Conservation (phyloP, 345 rosid species). For the Linum usitatissimum region DNA sequence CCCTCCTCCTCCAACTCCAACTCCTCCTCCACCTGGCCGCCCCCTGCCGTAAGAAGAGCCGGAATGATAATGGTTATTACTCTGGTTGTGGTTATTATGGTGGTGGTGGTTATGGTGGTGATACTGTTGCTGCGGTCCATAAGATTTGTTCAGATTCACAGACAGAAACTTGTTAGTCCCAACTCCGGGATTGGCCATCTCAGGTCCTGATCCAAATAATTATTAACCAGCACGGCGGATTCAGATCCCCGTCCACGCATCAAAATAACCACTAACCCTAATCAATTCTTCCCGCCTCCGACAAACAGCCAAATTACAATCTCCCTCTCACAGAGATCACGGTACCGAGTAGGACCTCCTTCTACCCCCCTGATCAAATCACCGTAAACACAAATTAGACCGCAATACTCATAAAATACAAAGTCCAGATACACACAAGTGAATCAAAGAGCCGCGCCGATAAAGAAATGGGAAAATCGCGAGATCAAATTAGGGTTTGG, state of each 20-base stretch:
- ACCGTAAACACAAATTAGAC: background rate
- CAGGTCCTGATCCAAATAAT: slow-evolving; percentile 30
- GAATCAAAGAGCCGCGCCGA: background rate
- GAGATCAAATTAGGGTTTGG: background rate
- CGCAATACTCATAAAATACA: background rate
- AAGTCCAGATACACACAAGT: background rate
- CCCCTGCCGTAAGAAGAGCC: slow-evolving; percentile 29
- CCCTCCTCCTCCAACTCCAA: slow-evolving; percentile 56
- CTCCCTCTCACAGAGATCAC: background rate
- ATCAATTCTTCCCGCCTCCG: background rate
- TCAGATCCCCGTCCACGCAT: slow-evolving; percentile 66
- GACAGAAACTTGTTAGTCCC: slow-evolving; percentile 61
- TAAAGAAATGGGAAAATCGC: background rate
- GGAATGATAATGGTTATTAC: slow-evolving; percentile 19
- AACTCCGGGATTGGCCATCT: slow-evolving; percentile 85
- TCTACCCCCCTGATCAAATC: background rate
- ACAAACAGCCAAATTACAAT: too few relatives aligned
- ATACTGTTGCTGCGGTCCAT: slow-evolving; percentile 52
- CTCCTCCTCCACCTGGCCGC: slow-evolving; percentile 33
- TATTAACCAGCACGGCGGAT: slow-evolving; percentile 21
- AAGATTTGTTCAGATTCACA: slow-evolving; percentile 83
- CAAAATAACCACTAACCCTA: slow-evolving; percentile 17
- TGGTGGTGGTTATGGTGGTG: slow-evolving; percentile 33
- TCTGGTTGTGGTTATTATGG: too few relatives aligned
- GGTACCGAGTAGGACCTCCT: background rate